phyloP scores from a whole-genome alignment of 2,329 filamentous ascomycete genomes.

The Diaporthe australafricana region DNA sequence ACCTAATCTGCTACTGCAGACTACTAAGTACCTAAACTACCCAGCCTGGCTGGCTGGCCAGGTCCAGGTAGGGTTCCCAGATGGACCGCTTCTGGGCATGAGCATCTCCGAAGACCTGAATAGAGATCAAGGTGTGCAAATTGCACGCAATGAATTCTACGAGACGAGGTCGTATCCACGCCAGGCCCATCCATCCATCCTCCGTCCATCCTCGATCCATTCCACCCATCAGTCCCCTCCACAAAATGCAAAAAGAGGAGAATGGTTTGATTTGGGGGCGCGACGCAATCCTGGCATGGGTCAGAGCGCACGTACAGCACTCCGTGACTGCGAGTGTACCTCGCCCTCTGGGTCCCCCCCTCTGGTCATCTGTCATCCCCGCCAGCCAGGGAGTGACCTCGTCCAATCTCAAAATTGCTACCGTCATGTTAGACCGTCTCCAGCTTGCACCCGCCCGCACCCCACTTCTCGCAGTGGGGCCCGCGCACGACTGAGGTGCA shows the following conservation, averaged over 20 bases:
- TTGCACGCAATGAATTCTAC: conserved; percentile 30
- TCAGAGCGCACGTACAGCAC: conserved; percentile 23
- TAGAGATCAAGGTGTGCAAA: conserved; percentile 26
- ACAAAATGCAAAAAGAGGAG: not conserved
- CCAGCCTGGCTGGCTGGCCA: not conserved
- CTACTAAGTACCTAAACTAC: not conserved
- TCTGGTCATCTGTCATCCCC: conserved; percentile 24
- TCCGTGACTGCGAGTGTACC: not conserved
- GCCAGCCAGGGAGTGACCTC: conserved; percentile 5
- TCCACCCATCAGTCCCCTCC: not conserved
- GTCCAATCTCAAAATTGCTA: conserved; percentile 30
- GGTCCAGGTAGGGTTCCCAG: not conserved
- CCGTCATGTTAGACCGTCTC: conserved; percentile 21
- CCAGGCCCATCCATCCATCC: conserved; percentile 17
- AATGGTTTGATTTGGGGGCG: conserved; percentile 17
- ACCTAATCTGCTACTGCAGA: not conserved
- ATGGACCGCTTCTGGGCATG: not conserved
- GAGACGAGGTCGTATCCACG: conserved; percentile 20
- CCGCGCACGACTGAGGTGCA: conserved; percentile 9
- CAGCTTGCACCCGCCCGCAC: conserved; percentile 21
- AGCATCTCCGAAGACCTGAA: conserved; percentile 16
- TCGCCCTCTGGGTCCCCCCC: not conserved
- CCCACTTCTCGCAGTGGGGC: conserved; percentile 15
- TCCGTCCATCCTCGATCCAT: not conserved
- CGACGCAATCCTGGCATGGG: conserved; percentile 12